Conservation (phyloP, 257 asterid genomes). For the Solanum gandarillasii region DNA sequence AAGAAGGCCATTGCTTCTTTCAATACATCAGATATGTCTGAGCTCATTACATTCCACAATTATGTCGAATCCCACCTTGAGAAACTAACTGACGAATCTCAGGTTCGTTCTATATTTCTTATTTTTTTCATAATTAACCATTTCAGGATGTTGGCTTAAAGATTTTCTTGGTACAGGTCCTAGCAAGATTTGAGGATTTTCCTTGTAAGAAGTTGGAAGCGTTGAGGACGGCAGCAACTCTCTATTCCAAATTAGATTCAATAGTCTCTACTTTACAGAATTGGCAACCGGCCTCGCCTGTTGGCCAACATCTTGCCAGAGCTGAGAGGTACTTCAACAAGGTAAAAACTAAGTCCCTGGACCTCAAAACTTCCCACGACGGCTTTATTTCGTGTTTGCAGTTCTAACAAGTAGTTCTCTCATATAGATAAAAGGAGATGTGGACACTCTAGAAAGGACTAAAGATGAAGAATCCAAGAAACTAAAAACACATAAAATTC, state of each 20-base stretch:
- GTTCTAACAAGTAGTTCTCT: not conserved
- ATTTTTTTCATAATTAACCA: not conserved
- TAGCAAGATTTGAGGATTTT: conserved; percentile 77
- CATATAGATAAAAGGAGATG: conserved; percentile 69
- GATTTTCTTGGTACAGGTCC: conserved; percentile 31
- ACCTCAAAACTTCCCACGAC: not conserved
- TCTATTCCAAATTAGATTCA: conserved; percentile 47
- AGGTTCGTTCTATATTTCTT: not conserved
- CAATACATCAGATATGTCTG: conserved; percentile 18
- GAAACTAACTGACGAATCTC: conserved; percentile 22
- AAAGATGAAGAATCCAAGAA: conserved; percentile 78
- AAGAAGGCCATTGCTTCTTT: conserved; percentile 10
- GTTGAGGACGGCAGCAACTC: conserved; percentile 69
- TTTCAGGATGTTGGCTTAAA: not conserved
- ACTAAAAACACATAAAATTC: conserved; percentile 60
- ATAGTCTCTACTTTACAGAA: conserved; percentile 31
- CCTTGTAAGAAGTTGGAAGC: conserved; percentile 78
- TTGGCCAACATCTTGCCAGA: conserved; percentile 47
- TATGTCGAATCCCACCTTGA: conserved; percentile 15
- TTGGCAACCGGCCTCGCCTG: conserved; percentile 50
- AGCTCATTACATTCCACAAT: conserved; percentile 15
- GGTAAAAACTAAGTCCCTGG: conserved; percentile 19
- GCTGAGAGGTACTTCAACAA: conserved; percentile 63
- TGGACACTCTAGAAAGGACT: conserved; percentile 64
- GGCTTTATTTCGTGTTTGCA: not conserved